Evolutionary conservation across 2,329 filamentous ascomycete genomes (phyloP).

Genomic region (Fusarium sp.): DNA sequence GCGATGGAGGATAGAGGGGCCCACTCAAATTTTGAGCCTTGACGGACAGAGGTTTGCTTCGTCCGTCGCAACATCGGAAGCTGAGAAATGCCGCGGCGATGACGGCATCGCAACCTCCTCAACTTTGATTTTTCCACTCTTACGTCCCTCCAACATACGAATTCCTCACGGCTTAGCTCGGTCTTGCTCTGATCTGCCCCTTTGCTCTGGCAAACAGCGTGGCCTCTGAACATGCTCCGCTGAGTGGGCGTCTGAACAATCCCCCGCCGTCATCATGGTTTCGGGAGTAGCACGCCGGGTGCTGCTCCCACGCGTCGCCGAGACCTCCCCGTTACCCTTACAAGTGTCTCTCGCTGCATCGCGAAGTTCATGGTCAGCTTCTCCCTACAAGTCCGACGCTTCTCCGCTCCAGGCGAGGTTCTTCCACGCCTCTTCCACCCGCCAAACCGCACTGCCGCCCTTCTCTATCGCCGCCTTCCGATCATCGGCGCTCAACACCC

Average conservation of each 20-base stretch:
- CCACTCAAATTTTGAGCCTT: conserved; percentile 41
- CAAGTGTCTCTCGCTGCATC: conserved; percentile 39
- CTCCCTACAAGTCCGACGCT: conserved; percentile 30
- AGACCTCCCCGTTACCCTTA: conserved; percentile 44
- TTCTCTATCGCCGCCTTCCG: conserved; percentile 44
- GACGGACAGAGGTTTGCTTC: conserved; percentile 15
- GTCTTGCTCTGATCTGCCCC: neutral
- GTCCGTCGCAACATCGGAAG: conserved; percentile 43
- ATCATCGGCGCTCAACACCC: conserved; percentile 25
- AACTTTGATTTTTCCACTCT: conserved; percentile 36
- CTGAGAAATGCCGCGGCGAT: conserved; percentile 51
- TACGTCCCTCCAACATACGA: conserved; percentile 21
- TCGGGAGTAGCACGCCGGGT: conserved; percentile 62
- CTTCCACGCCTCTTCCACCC: conserved; percentile 30
- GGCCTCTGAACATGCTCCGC: conserved; percentile 48
- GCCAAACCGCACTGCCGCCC: conserved; percentile 39
- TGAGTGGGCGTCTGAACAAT: conserved; percentile 40
- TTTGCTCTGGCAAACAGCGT: conserved; percentile 26
- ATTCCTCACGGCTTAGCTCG: conserved; percentile 10
- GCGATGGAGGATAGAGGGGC: conserved; percentile 24
- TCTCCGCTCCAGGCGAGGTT: conserved; percentile 28
- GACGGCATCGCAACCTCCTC: conserved; percentile 48
- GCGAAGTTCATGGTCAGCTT: conserved; percentile 38
- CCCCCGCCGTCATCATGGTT: conserved; percentile 57
- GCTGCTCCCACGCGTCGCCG: conserved; percentile 61